Evolutionary conservation across 2,329 filamentous ascomycete species (phyloP), one percentile per base, ranked within the genome.

Genomic region (Aspergillus ustus): DNA sequence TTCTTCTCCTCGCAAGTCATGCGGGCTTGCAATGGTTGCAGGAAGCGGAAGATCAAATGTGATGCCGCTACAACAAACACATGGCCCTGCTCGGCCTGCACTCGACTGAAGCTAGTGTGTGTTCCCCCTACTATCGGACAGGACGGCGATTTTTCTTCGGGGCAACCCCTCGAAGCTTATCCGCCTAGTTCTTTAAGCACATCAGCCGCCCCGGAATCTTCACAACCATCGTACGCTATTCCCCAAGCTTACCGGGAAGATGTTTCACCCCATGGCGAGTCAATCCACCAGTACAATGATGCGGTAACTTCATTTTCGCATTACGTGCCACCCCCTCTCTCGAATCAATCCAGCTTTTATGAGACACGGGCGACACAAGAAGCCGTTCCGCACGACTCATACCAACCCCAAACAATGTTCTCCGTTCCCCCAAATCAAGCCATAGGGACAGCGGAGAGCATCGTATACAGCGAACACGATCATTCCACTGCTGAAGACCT

Each of bases 11-110:
- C 2, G 6, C 25, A 25, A 96, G 94, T 97, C 56, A 97, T 97
- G 93, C 89, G 95, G 82, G 95, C 94, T 60, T 98, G 94, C 77
- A 94, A 97, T 80, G 94, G 94, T 63, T 98, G 94, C 75, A 87
- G 94, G 64, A 89, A 93, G 78, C 88, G 94, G 72, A 99, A 99
- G 79, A 99, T 99, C 75, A 97, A 97, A 78, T 99, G 94, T 80
- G 95, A 98, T 81, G 93, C 94, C 56, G 94, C 94, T 20, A 97
- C 94, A 15, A 97, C 93, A 45, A 97, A 98, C 77, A 93, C 92
- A 43, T 98, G 95, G 94, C 95, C 95, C 29, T 98, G 94, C 78
- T 95, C 93, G 45, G 92, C 95, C 40, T 99, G 94, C 76, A 90
- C 93, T 64, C 88, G 94, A 52, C 83, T 98, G 65, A 98, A 97